Conservation (phyloP, 2,329 filamentous ascomycete genomes). For the Colletotrichum incanum region DNA sequence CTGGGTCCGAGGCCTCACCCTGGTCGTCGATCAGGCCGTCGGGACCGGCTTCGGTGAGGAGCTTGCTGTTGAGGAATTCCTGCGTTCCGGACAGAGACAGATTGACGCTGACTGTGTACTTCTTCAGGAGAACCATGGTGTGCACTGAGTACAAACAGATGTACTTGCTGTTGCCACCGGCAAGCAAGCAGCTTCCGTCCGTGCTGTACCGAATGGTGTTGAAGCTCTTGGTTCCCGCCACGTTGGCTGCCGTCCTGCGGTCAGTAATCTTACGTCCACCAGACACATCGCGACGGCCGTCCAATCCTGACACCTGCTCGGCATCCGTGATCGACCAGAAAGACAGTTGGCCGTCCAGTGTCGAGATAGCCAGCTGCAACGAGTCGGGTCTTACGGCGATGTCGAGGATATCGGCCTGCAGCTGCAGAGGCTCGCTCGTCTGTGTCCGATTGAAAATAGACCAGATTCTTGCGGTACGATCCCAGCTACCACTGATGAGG, state of each 20-base stretch:
- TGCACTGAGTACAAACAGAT: slow-evolving; percentile 97
- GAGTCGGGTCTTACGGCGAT: slow-evolving; percentile 93
- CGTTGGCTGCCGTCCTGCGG: slow-evolving; percentile 91
- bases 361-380: slow-evolving; percentile 90
- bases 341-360: slow-evolving; percentile 91
- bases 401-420: slow-evolving; percentile 91
- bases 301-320: slow-evolving; percentile 86
- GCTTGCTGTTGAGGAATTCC: slow-evolving; percentile 94
- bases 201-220: slow-evolving; percentile 90
- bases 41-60: slow-evolving; percentile 92
- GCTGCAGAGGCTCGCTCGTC: slow-evolving; percentile 92
- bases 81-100: slow-evolving; percentile 96
- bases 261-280: slow-evolving; percentile 92
- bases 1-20: slow-evolving; percentile 90
- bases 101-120: slow-evolving; percentile 96
- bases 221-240: slow-evolving; percentile 91
- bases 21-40: slow-evolving; percentile 87
- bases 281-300: slow-evolving; percentile 92
- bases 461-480: slow-evolving; percentile 95
- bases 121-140: slow-evolving; percentile 92
- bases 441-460: slow-evolving; percentile 95
- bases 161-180: slow-evolving; percentile 97
- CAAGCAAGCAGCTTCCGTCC: slow-evolving; percentile 91
- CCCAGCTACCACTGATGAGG: slow-evolving; percentile 95
- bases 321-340: slow-evolving; percentile 96